A percentile compares a stretch with the other conserved stretches of the same genome.
These are phyloP conservation scores for Cyclostephanos tholiformis DNA, from an alignment of 108 stramenopile genomes.

Conservation along the genomic window DNA sequence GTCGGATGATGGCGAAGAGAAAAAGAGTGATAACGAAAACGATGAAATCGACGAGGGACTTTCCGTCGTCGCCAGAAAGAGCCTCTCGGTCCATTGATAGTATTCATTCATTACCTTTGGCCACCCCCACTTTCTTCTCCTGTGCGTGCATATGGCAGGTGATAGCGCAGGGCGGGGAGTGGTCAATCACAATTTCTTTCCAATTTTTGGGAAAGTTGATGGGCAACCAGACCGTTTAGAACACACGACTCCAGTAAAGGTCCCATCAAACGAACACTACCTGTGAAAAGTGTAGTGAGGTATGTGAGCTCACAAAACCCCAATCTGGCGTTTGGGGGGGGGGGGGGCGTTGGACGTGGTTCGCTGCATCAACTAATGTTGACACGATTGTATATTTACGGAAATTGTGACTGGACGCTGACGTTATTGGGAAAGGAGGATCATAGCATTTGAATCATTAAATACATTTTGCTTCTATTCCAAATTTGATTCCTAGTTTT, in stretches of 20 bases:
- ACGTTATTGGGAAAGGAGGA: too few species aligned
- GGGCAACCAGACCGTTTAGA: too few species aligned
- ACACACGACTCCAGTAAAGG: too few species aligned
- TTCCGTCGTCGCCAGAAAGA: slow-evolving; percentile 17
- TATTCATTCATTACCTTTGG: not conserved
- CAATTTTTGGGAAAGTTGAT: not conserved
- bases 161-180: not conserved
- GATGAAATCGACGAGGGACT: slow-evolving; percentile 12
- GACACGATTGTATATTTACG: too few species aligned
- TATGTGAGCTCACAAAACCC: too few species aligned
- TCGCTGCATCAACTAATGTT: too few species aligned
- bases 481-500: too few species aligned
- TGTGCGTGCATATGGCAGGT: not conserved
- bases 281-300: not conserved
- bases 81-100: slow-evolving; percentile 24
- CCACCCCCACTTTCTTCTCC: not conserved
- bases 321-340: too few species aligned
- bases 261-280: not conserved
- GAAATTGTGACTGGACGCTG: too few species aligned
- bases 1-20: not conserved
- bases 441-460: too few species aligned
- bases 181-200: not conserved
- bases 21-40: slow-evolving; percentile 8
- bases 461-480: too few species aligned
- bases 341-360: too few species aligned